Percentiles rank a stretch among this genome's conserved stretches.
Evolutionary conservation across 116 monocot species (phyloP).

Genomic region (Zostera marina): DNA sequence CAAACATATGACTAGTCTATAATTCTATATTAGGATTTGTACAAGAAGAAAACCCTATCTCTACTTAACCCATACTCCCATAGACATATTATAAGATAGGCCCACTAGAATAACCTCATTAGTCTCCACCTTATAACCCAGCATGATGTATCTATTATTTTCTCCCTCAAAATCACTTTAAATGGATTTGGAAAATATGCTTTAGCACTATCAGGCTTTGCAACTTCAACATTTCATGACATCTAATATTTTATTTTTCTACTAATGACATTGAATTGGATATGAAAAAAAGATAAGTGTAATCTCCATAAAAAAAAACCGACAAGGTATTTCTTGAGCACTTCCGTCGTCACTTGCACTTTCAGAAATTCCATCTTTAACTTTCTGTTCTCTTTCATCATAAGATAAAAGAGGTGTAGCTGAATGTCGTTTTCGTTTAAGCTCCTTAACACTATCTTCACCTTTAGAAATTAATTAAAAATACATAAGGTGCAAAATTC

Average conservation of each 20-base stretch:
- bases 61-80: too few species aligned
- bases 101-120: too few species aligned
- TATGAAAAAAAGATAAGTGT: background rate
- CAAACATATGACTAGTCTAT: too few species aligned
- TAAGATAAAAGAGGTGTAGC: conserved; percentile 51
- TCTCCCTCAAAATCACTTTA: background rate
- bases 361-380: conserved; percentile 52
- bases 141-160: background rate
- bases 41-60: too few species aligned
- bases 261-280: background rate
- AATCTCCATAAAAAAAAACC: conserved; percentile 15
- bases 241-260: background rate
- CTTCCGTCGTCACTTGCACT: conserved; percentile 40
- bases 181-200: background rate
- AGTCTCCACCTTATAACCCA: too few species aligned
- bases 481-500: background rate
- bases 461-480: conserved; percentile 16
- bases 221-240: conserved; percentile 27
- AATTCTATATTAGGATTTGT: too few species aligned
- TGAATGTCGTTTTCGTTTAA: conserved; percentile 62
- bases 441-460: conserved; percentile 58
- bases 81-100: too few species aligned
- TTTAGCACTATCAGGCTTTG: conserved; percentile 33
- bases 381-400: conserved; percentile 59
- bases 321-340: conserved; percentile 51